phyloP scores from a whole-genome alignment of 495 filamentous ascomycete genomes.

The Astrocystis sublimbata region DNA sequence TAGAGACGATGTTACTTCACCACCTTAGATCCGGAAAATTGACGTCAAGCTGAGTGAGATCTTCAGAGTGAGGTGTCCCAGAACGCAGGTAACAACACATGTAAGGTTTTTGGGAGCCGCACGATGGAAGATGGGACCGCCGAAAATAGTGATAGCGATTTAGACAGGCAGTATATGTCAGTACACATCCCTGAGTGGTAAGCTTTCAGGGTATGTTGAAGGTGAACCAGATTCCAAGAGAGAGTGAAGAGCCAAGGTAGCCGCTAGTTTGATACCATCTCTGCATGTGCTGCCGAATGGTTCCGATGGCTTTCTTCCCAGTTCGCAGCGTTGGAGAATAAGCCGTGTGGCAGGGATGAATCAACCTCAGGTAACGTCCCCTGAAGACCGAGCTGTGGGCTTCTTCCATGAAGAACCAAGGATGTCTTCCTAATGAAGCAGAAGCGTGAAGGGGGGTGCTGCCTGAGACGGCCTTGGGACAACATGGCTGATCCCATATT shows the following conservation, averaged over 20 bases:
- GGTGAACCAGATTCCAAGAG: slow-evolving; percentile 19
- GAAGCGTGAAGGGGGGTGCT: slow-evolving; percentile 17
- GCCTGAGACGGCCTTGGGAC: slow-evolving; percentile 13
- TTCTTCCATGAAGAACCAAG: slow-evolving; percentile 18
- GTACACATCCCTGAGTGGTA: slow-evolving; percentile 25
- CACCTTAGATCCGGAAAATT: slow-evolving; percentile 26
- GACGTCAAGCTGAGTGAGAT: slow-evolving; percentile 22
- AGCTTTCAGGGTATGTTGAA: slow-evolving; percentile 19
- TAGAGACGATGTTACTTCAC: slow-evolving; percentile 29
- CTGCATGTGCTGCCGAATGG: slow-evolving; percentile 25
- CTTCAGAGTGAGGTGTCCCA: slow-evolving; percentile 22
- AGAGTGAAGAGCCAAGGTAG: slow-evolving; percentile 21
- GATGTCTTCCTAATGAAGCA: slow-evolving; percentile 18
- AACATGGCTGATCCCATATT: slow-evolving; percentile 5
- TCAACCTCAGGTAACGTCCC: slow-evolving; percentile 24
- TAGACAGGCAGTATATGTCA: slow-evolving; percentile 25
- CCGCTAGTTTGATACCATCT: slow-evolving; percentile 24
- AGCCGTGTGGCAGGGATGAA: slow-evolving; percentile 21
- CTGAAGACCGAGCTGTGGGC: slow-evolving; percentile 24
- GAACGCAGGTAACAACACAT: slow-evolving; percentile 29
- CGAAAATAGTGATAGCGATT: slow-evolving; percentile 22
- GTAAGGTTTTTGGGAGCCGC: slow-evolving; percentile 21
- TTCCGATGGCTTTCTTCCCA: slow-evolving; percentile 22
- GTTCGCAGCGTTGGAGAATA: slow-evolving; percentile 24
- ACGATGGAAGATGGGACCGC: slow-evolving; percentile 20